These are phyloP conservation scores for Salix purpurea DNA, from an alignment of 345 rosid genomes.

Conservation along the genomic window DNA sequence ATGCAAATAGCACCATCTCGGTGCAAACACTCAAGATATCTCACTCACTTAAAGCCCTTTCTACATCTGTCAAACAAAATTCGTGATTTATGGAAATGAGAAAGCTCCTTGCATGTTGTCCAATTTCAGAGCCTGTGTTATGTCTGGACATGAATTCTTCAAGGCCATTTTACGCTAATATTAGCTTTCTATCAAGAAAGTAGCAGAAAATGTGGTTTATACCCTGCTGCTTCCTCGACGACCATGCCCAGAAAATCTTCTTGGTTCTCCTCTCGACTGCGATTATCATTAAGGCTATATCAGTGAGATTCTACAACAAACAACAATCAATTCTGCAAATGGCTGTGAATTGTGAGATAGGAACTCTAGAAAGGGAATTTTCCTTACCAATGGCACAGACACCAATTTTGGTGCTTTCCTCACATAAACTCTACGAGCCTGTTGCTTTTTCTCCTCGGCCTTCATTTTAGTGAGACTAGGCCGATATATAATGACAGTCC, in stretches of 20 bases:
- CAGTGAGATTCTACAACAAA: neutral
- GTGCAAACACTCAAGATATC: neutral
- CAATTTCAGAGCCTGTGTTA: neutral
- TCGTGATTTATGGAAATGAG: neutral
- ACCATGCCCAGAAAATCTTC: slow-evolving; percentile 38
- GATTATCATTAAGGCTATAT: slow-evolving; percentile 1
- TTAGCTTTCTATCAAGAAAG: neutral
- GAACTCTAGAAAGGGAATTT: neutral
- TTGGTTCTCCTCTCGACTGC: slow-evolving; percentile 41
- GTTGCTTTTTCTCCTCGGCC: slow-evolving; percentile 68
- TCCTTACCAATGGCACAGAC: slow-evolving; percentile 34
- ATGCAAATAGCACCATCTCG: neutral
- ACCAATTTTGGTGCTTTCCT: slow-evolving; percentile 27
- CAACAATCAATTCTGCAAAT: neutral
- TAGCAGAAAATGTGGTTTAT: neutral
- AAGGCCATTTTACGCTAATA: neutral
- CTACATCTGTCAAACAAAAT: neutral
- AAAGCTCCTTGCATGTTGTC: neutral
- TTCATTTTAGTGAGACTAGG: slow-evolving; percentile 78
- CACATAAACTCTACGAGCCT: slow-evolving; percentile 39
- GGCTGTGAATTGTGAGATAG: neutral
- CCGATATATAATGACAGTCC: slow-evolving; percentile 75
- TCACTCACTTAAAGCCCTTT: neutral
- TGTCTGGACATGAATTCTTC: neutral
- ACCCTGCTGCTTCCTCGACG: slow-evolving; percentile 37